Evolutionary conservation across 805 yeast genomes (phyloP).

Genomic region (Myxozyma mucilagina): DNA sequence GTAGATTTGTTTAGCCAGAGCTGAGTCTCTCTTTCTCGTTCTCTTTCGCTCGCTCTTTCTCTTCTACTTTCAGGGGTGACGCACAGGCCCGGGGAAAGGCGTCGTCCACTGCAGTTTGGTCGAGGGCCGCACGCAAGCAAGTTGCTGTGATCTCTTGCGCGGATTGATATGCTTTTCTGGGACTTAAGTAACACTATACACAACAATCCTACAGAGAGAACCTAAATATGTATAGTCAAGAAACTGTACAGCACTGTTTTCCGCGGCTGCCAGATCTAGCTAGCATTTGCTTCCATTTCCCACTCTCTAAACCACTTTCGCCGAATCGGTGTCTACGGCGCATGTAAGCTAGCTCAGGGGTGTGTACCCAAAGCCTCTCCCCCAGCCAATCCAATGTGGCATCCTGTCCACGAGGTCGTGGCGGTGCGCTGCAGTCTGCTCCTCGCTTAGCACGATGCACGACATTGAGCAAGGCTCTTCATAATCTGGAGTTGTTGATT

Average conservation of each 20-base stretch:
- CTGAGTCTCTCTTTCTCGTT: no score
- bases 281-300: no score
- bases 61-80: not conserved
- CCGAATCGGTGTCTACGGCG: not conserved
- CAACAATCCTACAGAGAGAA: no score
- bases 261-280: no score
- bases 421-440: conserved; percentile 1
- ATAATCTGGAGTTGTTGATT: not conserved
- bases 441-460: not conserved
- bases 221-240: no score
- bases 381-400: not conserved
- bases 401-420: not conserved
- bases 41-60: not conserved
- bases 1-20: no score
- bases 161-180: no score
- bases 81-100: conserved; percentile 3
- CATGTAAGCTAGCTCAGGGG: not conserved
- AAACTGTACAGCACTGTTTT: no score
- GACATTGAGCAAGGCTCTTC: not conserved
- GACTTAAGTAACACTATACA: no score
- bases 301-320: no score
- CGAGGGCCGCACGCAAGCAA: no score
- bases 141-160: no score
- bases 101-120: conserved; percentile 2
- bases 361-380: not conserved